These are phyloP conservation scores for Alternaria atra DNA, from an alignment of 2,329 filamentous ascomycete species.

Conservation along the genomic window DNA sequence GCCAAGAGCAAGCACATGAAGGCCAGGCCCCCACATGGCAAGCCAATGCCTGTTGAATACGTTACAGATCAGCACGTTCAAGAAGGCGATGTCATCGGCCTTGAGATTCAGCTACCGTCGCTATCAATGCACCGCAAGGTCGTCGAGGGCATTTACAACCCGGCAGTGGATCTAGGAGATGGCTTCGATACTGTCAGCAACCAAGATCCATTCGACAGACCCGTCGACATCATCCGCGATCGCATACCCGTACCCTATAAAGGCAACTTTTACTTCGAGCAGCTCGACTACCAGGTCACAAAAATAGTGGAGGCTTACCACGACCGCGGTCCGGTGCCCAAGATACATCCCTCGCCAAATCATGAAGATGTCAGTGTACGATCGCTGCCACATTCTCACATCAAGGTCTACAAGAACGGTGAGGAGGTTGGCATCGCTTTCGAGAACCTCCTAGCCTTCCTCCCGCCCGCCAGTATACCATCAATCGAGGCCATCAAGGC, in stretches of 20 bases:
- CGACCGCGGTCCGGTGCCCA: slow-evolving; percentile 57
- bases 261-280: slow-evolving; percentile 91
- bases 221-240: slow-evolving; percentile 88
- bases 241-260: slow-evolving; percentile 95
- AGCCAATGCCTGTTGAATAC: slow-evolving; percentile 48
- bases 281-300: slow-evolving; percentile 85
- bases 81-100: slow-evolving; percentile 91
- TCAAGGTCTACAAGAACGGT: slow-evolving; percentile 94
- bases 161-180: slow-evolving; percentile 75
- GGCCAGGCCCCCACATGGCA: slow-evolving; percentile 45
- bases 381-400: slow-evolving; percentile 84
- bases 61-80: slow-evolving; percentile 77
- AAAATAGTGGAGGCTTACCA: slow-evolving; percentile 81
- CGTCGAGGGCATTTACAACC: slow-evolving; percentile 86
- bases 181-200: slow-evolving; percentile 60
- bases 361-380: slow-evolving; percentile 79
- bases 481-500: slow-evolving; percentile 72
- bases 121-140: slow-evolving; percentile 87
- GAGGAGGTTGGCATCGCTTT: slow-evolving; percentile 86
- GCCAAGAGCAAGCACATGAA: slow-evolving; percentile 53
- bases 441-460: slow-evolving; percentile 85
- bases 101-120: slow-evolving; percentile 90
- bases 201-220: slow-evolving; percentile 57
- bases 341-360: slow-evolving; percentile 79
- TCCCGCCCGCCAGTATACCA: slow-evolving; percentile 86